Conservation (phyloP, 2,329 filamentous ascomycete species). For the Drechslera avenae region DNA sequence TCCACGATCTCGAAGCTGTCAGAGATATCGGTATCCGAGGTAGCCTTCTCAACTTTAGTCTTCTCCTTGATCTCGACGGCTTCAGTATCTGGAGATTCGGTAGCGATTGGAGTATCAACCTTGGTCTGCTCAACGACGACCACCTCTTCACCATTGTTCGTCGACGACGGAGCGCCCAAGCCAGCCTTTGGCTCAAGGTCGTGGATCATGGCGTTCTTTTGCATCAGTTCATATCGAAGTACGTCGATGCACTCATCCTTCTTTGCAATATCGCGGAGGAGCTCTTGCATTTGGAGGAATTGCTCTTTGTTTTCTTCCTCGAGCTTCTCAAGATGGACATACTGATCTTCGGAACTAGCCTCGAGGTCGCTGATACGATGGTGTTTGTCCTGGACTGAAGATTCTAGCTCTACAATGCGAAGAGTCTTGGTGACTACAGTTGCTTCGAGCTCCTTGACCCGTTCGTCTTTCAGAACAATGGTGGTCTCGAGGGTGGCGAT, state of each 20-base stretch:
- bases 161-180: not conserved
- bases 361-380: slow-evolving; percentile 11
- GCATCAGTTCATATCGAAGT: slow-evolving; percentile 18
- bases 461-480: slow-evolving; percentile 10
- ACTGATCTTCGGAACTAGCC: not conserved
- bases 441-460: slow-evolving; percentile 19
- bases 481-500: slow-evolving; percentile 1
- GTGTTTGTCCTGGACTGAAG: slow-evolving; percentile 7
- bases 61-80: not conserved
- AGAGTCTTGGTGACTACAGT: slow-evolving; percentile 8
- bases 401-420: slow-evolving; percentile 18
- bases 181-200: slow-evolving; percentile 11
- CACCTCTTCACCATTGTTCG: not conserved
- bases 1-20: not conserved
- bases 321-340: slow-evolving; percentile 4
- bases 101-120: too few species aligned
- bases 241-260: slow-evolving; percentile 21
- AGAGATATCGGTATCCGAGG: not conserved
- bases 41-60: not conserved
- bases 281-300: slow-evolving; percentile 17
- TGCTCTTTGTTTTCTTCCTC: slow-evolving; percentile 10
- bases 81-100: too few species aligned
- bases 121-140: not conserved
- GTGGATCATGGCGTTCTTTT: slow-evolving; percentile 12
- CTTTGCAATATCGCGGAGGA: slow-evolving; percentile 20